Base-by-base conservation (phyloP, 1,284 basidiomycete species). In the Schizophyllum amplum region DNA sequence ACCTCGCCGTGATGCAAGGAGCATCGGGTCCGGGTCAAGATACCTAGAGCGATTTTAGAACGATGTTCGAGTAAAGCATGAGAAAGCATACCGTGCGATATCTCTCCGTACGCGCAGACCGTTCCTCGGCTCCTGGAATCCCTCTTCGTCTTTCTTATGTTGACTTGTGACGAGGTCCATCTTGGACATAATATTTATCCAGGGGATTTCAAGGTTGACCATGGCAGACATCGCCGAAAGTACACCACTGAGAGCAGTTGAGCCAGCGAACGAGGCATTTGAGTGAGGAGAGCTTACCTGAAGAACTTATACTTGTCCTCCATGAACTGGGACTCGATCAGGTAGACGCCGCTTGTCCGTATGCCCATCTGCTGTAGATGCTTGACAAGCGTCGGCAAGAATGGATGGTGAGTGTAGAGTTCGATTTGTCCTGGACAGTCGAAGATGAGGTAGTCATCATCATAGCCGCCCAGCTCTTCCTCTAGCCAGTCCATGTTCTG, bases 341-440 rank as follows among this genome's bases (percentile, higher is more conserved):
- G 82, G 71, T 99, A 99, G 15, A 85, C 84, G 4, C 89, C 91
- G 62, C 87, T 91, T 33, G 84, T 85, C 58, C 92, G 80, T 60
- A 96, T 83, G 47, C 86, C 83, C 65, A 94, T 75, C 65, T 86
- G 75, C 68, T 79, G 74, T 50, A 93, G 69, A 68, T 87, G 75
- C 60, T 84, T 81, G 46, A 93, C 89, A 53, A 99, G 84, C 4
- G 87, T 86, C 1, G 96, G 94, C 51, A 99, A 84, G 67, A 99
- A 91, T 0, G 95, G 94, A 65, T 98, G 94, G 72, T 99, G 97
- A 0, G 97, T 99, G 72, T 99, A 99, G 9, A 99, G 81, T 74
- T 99, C 97, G 65, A 99, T 99, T 74, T 99, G 97, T 91, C 94
- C 95, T 61, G 97, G 97, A 68, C 97, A 99, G 75, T 99, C 97